phyloP scores from a whole-genome alignment of 345 rosid species.

The Iberis pinnata region DNA sequence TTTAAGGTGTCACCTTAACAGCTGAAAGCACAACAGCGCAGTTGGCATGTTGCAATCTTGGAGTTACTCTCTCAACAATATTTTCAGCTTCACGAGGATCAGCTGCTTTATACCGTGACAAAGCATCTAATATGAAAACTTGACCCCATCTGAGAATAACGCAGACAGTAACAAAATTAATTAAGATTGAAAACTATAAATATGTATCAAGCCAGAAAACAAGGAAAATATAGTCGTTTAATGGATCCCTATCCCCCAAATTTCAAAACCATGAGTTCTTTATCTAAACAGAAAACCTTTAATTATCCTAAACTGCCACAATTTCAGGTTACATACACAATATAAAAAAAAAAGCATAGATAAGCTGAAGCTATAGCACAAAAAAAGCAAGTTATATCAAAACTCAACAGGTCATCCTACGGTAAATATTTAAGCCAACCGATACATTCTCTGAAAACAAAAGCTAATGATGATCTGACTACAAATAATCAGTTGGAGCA shows the following conservation, averaged over 20 bases:
- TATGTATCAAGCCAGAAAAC: neutral
- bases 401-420: slow-evolving; percentile 1
- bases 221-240: neutral
- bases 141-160: slow-evolving; percentile 79
- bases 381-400: neutral
- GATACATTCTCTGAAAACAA: neutral
- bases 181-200: neutral
- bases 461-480: neutral
- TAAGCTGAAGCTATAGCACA: neutral
- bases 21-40: slow-evolving; percentile 98
- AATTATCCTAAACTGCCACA: slow-evolving; percentile 5
- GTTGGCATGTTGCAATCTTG: slow-evolving; percentile 92
- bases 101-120: slow-evolving; percentile 79
- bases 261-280: slow-evolving; percentile 1
- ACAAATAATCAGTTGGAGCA: neutral
- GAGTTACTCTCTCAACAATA: slow-evolving; percentile 96
- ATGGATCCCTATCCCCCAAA: slow-evolving; percentile 1
- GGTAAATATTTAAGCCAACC: neutral
- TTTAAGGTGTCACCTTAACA: slow-evolving; percentile 58
- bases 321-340: neutral
- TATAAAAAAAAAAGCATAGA: neutral
- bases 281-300: neutral
- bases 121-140: slow-evolving; percentile 94
- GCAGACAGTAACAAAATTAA: neutral
- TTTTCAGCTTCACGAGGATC: slow-evolving; percentile 98